A percentile compares a stretch with the other conserved stretches of the same genome.
Conservation (phyloP, 805 yeast genomes). For the Lachancea meyersii region DNA sequence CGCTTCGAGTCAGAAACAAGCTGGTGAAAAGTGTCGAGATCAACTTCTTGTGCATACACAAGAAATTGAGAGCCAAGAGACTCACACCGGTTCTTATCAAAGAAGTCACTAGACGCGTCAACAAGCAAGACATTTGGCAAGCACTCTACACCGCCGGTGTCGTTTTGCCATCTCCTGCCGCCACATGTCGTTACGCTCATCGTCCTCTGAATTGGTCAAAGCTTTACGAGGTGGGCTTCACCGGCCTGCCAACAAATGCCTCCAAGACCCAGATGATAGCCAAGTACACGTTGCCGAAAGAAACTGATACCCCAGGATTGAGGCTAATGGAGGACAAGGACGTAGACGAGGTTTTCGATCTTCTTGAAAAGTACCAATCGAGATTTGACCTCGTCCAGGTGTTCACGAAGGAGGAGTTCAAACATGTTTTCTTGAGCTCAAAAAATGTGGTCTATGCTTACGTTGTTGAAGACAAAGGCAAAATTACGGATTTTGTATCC, state of each 20-base stretch:
- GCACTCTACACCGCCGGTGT: conserved; percentile 93
- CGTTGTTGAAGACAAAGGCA: conserved; percentile 58
- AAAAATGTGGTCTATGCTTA: conserved; percentile 63
- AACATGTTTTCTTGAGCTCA: conserved; percentile 74
- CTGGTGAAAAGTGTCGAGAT: conserved; percentile 70
- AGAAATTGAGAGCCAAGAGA: conserved; percentile 86
- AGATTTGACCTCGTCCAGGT: conserved; percentile 69
- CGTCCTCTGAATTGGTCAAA: conserved; percentile 92
- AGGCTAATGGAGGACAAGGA: conserved; percentile 51
- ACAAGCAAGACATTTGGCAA: conserved; percentile 82
- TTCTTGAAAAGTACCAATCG: conserved; percentile 57
- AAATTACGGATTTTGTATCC: conserved; percentile 82
- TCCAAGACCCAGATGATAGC: conserved; percentile 70
- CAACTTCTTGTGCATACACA: conserved; percentile 90
- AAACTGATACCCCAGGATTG: conserved; percentile 47
- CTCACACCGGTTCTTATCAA: conserved; percentile 90
- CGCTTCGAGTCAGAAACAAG: conserved; percentile 52
- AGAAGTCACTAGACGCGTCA: conserved; percentile 90
- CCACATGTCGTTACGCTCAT: conserved; percentile 85
- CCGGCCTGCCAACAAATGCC: conserved; percentile 65
- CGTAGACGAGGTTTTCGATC: conserved; percentile 51
- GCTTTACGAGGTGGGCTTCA: conserved; percentile 83
- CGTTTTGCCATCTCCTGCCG: conserved; percentile 85
- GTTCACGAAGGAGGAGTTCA: conserved; percentile 51
- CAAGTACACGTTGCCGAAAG: conserved; percentile 51